Evolutionary conservation across 2,329 filamentous ascomycete species (phyloP), one percentile per base, ranked within the genome.

Genomic region (Geoglossum cookeanum): DNA sequence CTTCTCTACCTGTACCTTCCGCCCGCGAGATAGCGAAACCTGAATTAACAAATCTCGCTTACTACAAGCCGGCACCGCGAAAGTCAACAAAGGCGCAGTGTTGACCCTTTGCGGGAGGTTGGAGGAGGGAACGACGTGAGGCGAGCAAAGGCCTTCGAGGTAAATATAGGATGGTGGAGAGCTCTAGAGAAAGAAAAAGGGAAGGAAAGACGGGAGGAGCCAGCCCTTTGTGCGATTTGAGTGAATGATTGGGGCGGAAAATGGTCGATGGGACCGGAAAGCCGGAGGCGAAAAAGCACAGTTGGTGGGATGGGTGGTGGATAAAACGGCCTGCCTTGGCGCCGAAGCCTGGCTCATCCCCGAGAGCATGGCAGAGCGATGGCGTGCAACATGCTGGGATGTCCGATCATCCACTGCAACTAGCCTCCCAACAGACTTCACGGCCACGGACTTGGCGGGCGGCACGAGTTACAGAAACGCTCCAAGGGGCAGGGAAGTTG

Each of bases 1-100:
- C 54, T 55, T 55, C n/a, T 55, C 54, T 55, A 55, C 54, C 54
- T 45, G 54, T 29, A 45, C 54, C 54, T 55, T 55, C 54, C 49
- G 49, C 49, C 49, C 17, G 49, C 49, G 49, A 53, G 49, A 37
- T 22, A 35, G 37, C 49, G 49, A 53, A 37, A 53, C 49, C 30
- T 53, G 49, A 35, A 53, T 37, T 5, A 53, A 53, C 49, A 53
- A 53, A 53, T 53, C 33, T 53, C 49, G 49, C 49, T 37, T 53
- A n/a, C 49, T 53, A 35, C 49, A 53, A 53, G 49, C 49, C 49
- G 49, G 49, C 49, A 53, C 49, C 49, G 49, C 49, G 30, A 22
- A 49, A 51, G 49, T 53, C 49, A 53, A 53, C 33, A 35, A 53
- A 30, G 49, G n/a, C n/a, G 13, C 39, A 37, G 3, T 52, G 33